Base-by-base conservation (phyloP, 305 asterid genomes). In the Petunia hybrid region DNA sequence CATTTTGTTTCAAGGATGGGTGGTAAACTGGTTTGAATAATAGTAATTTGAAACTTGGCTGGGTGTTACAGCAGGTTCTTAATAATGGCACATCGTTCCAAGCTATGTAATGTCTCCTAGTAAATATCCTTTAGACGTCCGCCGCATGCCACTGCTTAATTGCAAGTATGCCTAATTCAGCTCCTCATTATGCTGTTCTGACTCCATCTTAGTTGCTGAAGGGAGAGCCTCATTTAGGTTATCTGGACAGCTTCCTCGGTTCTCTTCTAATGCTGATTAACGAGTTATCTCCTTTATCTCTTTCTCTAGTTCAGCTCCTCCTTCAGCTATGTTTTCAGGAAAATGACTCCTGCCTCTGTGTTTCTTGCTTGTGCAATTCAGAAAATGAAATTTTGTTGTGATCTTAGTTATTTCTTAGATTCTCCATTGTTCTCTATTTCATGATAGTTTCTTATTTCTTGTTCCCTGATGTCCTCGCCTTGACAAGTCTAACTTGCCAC, bases 11-110 rank as follows among this genome's bases (percentile, higher is more conserved):
- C 63, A 36, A 73, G 43, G 51, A 73, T 35, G 46, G 31, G 31
- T 36, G 38, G 51, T 51, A 36, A 6, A 51, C 63, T 51, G 63
- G 78, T 51, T 73, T 51, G 78, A 38, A 73, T 51, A 73, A 36
- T 73, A 22, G 31, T 22, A 36, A 51, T 13, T 73, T 73, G 78
- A 73, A 51, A 73, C 78, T 73, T 36, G 78, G 36, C 36, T 36
- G 1, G 13, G 42, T 51, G 3, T 36, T 36, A 35, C 35, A 51
- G 45, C 36, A 8, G 2, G 43, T 68, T 4, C 8, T 68, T 42
- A 66, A 66, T 66, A 6, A 42, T 16, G 75, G 45, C 7, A 35
- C 62, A 35, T 71, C 48, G 57, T 51, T 71, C 62, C 6, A 35
- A 31, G 62, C 31, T 46, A 35, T 51, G 62, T 48, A 48, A 48